phyloP scores from a whole-genome alignment of 257 asterid genomes.

The Ehretia macrophylla region DNA sequence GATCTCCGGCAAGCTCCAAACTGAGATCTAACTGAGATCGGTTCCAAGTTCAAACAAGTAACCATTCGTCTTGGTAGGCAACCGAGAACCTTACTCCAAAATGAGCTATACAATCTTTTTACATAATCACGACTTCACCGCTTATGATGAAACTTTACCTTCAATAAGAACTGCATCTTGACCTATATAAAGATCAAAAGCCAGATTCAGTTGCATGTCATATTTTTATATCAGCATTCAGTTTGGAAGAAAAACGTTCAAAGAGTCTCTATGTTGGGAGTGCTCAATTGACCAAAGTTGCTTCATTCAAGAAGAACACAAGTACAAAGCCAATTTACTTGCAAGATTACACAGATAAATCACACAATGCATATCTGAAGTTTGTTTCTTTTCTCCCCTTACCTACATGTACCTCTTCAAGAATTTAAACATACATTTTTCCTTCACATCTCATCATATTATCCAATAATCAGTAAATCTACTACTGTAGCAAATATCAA shows the following conservation, averaged over 20 bases:
- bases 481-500: too few relatives aligned
- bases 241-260: neutral
- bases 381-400: neutral
- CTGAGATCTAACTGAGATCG: too few relatives aligned
- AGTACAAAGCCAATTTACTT: neutral
- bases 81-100: too few relatives aligned
- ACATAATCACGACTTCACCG: conserved; percentile 25
- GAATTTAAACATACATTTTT: too few relatives aligned
- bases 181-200: conserved; percentile 47
- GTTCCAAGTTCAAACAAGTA: too few relatives aligned
- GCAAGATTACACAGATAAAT: neutral
- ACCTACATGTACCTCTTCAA: neutral
- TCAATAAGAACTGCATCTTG: conserved; percentile 86
- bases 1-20: too few relatives aligned
- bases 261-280: neutral
- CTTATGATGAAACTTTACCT: conserved; percentile 92
- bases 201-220: neutral
- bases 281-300: neutral
- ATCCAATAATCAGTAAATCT: too few relatives aligned
- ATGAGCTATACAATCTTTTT: neutral
- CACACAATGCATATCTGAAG: neutral
- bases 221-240: neutral
- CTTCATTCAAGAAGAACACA: neutral
- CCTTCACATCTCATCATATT: too few relatives aligned
- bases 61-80: too few relatives aligned